phyloP scores from a whole-genome alignment of 169 alveolate species.

The Hepatocystis sp. region DNA sequence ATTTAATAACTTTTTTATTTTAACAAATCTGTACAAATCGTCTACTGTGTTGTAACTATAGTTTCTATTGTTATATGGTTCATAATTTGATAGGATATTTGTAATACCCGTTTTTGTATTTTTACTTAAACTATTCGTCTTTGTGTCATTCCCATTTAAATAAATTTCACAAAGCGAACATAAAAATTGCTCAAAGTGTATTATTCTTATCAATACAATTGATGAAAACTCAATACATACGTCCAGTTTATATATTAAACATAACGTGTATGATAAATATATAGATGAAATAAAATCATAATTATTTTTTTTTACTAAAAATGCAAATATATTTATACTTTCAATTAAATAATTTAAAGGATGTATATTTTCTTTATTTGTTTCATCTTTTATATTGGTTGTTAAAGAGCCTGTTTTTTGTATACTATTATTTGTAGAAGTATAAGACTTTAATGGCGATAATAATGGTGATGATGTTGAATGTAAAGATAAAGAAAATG shows the following conservation, averaged over 20 bases:
- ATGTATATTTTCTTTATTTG: slow-evolving; percentile 26
- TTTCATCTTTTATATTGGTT: not conserved
- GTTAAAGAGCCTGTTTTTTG: too few relatives aligned
- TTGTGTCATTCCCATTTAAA: not conserved
- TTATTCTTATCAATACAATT: slow-evolving; percentile 16
- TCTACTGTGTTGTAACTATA: slow-evolving; percentile 1
- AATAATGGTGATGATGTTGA: too few relatives aligned
- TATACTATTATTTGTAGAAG: too few relatives aligned
- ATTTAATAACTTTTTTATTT: slow-evolving; percentile 12
- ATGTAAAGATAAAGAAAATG: too few relatives aligned
- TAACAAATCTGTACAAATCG: slow-evolving; percentile 3
- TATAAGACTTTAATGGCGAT: too few relatives aligned
- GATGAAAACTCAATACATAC: slow-evolving; percentile 50
- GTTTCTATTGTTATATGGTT: not conserved
- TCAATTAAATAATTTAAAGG: slow-evolving; percentile 70
- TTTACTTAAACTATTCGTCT: not conserved
- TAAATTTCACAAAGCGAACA: not conserved
- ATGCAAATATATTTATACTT: slow-evolving; percentile 30
- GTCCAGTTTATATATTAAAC: slow-evolving; percentile 48
- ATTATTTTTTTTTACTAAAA: slow-evolving; percentile 41
- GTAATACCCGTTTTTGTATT: not conserved
- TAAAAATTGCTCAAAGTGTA: slow-evolving; percentile 42
- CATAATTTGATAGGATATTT: not conserved
- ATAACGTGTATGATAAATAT: slow-evolving; percentile 55
- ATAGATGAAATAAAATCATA: slow-evolving; percentile 73